These are phyloP conservation scores for Candida verbasci DNA, from an alignment of 805 yeast genomes.

Conservation along the genomic window DNA sequence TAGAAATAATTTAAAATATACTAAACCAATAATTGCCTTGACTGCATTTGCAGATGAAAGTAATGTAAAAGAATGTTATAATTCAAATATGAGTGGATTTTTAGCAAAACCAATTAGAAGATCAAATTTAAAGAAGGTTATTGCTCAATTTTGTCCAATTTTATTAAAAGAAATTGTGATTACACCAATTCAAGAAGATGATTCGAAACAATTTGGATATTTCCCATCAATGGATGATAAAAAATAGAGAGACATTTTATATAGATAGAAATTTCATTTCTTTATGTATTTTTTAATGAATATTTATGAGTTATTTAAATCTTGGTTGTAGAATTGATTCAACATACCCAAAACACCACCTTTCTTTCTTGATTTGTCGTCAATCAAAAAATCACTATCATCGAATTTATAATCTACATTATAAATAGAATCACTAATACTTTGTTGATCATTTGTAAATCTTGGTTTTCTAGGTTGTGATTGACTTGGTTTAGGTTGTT, in stretches of 20 bases:
- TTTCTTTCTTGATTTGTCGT: slow-evolving; percentile 25
- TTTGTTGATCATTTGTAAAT: slow-evolving; percentile 1
- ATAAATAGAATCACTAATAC: slow-evolving; percentile 15
- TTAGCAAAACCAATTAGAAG: slow-evolving; percentile 84
- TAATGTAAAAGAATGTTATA: slow-evolving; percentile 77
- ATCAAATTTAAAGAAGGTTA: slow-evolving; percentile 55
- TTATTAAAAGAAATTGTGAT: slow-evolving; percentile 26
- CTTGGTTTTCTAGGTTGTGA: background rate
- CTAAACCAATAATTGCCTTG: slow-evolving; percentile 82
- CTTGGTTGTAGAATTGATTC: slow-evolving; percentile 66
- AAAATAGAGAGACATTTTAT: background rate
- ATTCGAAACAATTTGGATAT: background rate
- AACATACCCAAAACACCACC: slow-evolving; percentile 74
- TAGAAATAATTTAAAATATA: slow-evolving; percentile 55
- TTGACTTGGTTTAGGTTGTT: slow-evolving; percentile 2
- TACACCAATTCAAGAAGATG: slow-evolving; percentile 20
- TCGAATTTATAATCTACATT: slow-evolving; percentile 26
- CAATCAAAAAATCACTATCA: slow-evolving; percentile 24
- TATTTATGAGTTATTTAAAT: background rate
- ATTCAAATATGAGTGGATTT: slow-evolving; percentile 88
- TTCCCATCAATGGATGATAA: background rate
- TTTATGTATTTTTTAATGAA: background rate
- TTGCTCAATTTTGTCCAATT: slow-evolving; percentile 41
- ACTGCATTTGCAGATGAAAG: slow-evolving; percentile 95
- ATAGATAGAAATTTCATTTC: background rate